Evolutionary conservation across 2,329 filamentous ascomycete genomes (phyloP).

Genomic region (Sphaerulina populicola): DNA sequence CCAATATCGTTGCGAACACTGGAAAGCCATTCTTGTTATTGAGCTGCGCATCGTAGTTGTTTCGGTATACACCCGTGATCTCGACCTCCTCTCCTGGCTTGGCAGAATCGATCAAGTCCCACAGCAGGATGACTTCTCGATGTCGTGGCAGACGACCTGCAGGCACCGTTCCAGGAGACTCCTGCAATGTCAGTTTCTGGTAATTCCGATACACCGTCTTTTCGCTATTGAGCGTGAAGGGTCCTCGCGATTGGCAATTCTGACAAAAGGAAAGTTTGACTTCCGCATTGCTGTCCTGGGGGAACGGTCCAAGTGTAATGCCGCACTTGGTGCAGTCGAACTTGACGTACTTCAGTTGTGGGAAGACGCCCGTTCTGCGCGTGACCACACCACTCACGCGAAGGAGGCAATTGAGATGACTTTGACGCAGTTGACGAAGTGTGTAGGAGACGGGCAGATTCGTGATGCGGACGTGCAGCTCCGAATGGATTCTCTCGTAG

Average conservation of each 20-base stretch:
- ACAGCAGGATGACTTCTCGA: conserved; percentile 88
- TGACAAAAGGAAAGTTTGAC: conserved; percentile 96
- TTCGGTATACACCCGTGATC: conserved; percentile 91
- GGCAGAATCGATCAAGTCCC: conserved; percentile 91
- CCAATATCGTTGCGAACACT: conserved; percentile 93
- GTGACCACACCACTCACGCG: conserved; percentile 94
- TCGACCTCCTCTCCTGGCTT: conserved; percentile 98
- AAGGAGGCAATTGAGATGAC: conserved; percentile 90
- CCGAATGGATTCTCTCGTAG: conserved; percentile 93
- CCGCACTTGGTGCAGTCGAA: conserved; percentile 95
- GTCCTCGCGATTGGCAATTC: conserved; percentile 88
- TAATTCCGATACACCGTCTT: conserved; percentile 99
- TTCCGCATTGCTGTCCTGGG: conserved; percentile 92
- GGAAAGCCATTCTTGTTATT: conserved; percentile 99
- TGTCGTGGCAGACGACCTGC: conserved; percentile 88
- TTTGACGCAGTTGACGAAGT: conserved; percentile 86
- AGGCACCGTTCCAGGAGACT: conserved; percentile 93
- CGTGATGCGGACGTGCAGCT: conserved; percentile 94
- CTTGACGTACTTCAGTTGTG: conserved; percentile 96
- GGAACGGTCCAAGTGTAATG: conserved; percentile 85
- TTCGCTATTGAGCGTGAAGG: conserved; percentile 91
- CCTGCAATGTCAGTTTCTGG: conserved; percentile 93
- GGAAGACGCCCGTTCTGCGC: conserved; percentile 87
- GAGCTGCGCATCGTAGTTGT: conserved; percentile 94
- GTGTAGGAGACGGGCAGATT: conserved; percentile 93